phyloP scores from a whole-genome alignment of 2,329 filamentous ascomycete species.

The Pseudogymnoascus sp. region DNA sequence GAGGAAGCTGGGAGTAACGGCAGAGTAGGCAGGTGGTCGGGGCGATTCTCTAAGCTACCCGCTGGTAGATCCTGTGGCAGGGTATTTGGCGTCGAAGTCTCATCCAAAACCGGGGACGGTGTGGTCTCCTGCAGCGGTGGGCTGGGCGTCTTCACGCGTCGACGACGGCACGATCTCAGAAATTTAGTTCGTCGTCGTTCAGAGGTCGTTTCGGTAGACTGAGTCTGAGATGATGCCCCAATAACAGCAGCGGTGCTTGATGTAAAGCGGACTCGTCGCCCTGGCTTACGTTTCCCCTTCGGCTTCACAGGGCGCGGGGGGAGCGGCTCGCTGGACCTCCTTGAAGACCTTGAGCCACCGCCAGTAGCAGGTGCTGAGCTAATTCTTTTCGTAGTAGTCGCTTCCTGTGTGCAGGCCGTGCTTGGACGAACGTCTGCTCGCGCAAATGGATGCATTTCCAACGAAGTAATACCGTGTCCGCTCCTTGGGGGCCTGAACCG shows the following conservation, averaged over 20 bases:
- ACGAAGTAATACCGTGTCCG: slow-evolving; percentile 18
- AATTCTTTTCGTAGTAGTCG: not conserved
- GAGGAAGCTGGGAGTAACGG: not conserved
- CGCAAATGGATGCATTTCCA: slow-evolving; percentile 26
- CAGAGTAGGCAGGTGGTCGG: not conserved
- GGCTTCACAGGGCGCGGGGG: not conserved
- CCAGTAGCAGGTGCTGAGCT: not conserved
- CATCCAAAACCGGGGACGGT: not conserved
- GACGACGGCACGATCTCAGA: not conserved
- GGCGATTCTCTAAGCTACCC: not conserved
- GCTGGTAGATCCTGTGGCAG: not conserved
- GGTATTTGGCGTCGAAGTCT: not conserved
- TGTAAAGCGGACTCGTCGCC: slow-evolving; percentile 4
- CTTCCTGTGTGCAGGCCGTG: not conserved
- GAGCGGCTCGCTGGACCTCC: not conserved
- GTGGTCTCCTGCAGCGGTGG: not conserved
- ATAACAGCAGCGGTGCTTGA: not conserved
- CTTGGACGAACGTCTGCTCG: not conserved
- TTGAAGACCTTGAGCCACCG: not conserved
- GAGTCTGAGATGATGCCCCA: not conserved
- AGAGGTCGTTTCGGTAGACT: not conserved
- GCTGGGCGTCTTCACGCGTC: not conserved
- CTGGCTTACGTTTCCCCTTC: slow-evolving; percentile 5
- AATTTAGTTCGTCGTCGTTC: not conserved
- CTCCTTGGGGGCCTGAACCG: slow-evolving; percentile 26